phyloP scores from a whole-genome alignment of 202 grass and related monocot genomes.

The Dendrocalamus latiflorus region DNA sequence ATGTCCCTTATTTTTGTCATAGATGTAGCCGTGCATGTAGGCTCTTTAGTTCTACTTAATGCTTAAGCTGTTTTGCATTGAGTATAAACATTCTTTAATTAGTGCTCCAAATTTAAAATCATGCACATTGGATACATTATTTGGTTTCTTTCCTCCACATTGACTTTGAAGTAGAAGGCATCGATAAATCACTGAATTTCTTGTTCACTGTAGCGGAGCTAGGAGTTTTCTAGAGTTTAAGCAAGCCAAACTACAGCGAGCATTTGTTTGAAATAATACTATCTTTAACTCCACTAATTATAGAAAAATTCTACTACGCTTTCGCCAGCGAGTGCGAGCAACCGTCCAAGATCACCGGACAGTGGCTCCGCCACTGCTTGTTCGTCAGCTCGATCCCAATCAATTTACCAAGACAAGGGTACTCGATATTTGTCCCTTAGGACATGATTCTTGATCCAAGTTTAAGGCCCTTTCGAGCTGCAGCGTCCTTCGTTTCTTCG shows the following conservation, averaged over 20 bases:
- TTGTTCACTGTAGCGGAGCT: neutral
- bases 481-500: neutral
- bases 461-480: conserved; percentile 2
- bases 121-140: neutral
- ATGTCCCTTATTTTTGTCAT: neutral
- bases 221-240: no score
- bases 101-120: neutral
- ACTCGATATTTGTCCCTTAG: neutral
- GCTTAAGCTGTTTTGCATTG: neutral
- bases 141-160: neutral
- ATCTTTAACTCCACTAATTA: no score
- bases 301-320: no score
- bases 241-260: no score
- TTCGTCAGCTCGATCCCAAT: neutral
- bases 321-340: no score
- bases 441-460: neutral
- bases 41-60: neutral
- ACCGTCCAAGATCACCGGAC: no score
- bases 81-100: neutral
- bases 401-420: neutral
- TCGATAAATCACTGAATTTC: neutral
- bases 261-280: no score
- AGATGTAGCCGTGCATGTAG: neutral
- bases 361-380: no score
- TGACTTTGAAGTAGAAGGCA: neutral